Evolutionary conservation across 495 filamentous ascomycete species (phyloP).

Genomic region (Annulohypoxylon nitens): DNA sequence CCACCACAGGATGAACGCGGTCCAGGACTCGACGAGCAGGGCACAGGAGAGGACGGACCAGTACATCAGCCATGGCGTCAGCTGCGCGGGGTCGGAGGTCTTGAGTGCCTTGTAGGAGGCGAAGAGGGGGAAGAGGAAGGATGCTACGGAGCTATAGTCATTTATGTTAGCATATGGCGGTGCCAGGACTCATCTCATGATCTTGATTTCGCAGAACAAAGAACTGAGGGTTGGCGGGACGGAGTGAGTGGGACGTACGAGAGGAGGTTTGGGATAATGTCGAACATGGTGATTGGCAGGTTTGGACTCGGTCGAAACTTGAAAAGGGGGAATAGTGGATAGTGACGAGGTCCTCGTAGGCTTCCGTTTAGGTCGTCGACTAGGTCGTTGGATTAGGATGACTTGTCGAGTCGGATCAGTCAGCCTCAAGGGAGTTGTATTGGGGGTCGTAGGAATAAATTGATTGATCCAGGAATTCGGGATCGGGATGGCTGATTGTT

Average conservation of each 20-base stretch:
- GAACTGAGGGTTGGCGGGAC: conserved; percentile 3
- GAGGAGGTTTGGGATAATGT: conserved; percentile 81
- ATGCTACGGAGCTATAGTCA: conserved; percentile 77
- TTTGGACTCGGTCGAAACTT: not conserved
- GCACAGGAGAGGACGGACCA: conserved; percentile 92
- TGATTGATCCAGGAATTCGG: not conserved
- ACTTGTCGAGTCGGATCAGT: conserved; percentile 5
- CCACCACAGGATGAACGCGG: conserved; percentile 86
- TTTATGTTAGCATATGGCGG: conserved; percentile 24
- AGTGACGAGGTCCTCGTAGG: not conserved
- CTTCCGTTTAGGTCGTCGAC: conserved; percentile 9
- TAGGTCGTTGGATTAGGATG: conserved; percentile 4
- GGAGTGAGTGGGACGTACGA: conserved; percentile 69
- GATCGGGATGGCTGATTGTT: not conserved
- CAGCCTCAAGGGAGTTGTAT: conserved; percentile 21
- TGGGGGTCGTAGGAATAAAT: conserved; percentile 20
- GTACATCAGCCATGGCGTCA: conserved; percentile 99
- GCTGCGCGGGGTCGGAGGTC: conserved; percentile 87
- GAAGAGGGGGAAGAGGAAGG: conserved; percentile 95
- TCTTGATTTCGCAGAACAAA: conserved; percentile 15
- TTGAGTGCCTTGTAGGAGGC: conserved; percentile 98
- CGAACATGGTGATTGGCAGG: conserved; percentile 72
- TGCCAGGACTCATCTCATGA: conserved; percentile 10
- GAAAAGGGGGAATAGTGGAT: conserved; percentile 1
- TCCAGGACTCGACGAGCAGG: conserved; percentile 87